Evolutionary conservation across 306 rosid species (phyloP).

Genomic region (Urtica urens): DNA sequence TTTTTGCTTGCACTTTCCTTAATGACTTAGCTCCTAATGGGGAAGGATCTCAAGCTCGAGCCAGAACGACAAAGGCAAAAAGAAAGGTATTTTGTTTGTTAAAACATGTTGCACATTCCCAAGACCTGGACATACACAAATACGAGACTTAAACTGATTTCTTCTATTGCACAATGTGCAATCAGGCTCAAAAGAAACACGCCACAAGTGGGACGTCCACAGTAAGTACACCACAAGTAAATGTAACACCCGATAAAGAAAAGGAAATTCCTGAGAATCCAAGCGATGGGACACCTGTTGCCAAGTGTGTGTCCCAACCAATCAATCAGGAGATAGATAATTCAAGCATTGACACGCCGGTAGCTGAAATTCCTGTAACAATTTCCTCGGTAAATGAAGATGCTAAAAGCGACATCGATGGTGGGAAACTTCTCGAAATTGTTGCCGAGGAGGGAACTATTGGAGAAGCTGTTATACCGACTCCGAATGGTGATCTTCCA

Average conservation of each 20-base stretch:
- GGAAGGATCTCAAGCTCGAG: slow-evolving; percentile 74
- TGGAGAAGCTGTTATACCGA: slow-evolving; percentile 26
- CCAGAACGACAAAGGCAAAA: slow-evolving; percentile 49
- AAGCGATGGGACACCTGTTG: slow-evolving; percentile 30
- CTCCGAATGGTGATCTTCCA: slow-evolving; percentile 34
- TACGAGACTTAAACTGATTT: neutral
- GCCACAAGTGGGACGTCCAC: slow-evolving; percentile 19
- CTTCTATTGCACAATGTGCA: slow-evolving; percentile 12
- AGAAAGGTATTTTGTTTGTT: slow-evolving; percentile 43
- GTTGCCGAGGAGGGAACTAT: slow-evolving; percentile 30
- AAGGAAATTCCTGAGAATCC: slow-evolving; percentile 25
- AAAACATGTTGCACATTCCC: too few species aligned
- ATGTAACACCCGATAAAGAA: slow-evolving; percentile 31
- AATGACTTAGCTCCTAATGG: slow-evolving; percentile 56
- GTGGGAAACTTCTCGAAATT: slow-evolving; percentile 23
- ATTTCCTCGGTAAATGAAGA: slow-evolving; percentile 29
- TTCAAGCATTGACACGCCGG: slow-evolving; percentile 21
- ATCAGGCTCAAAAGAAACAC: slow-evolving; percentile 43
- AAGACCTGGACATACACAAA: too few species aligned
- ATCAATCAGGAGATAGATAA: slow-evolving; percentile 27
- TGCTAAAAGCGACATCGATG: slow-evolving; percentile 26
- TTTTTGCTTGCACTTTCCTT: slow-evolving; percentile 17
- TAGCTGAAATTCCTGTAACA: slow-evolving; percentile 23
- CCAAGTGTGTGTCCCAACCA: slow-evolving; percentile 21
- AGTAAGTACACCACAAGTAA: slow-evolving; percentile 21